Evolutionary conservation across 345 rosid species (phyloP).

Genomic region (Pugionium cornutum): DNA sequence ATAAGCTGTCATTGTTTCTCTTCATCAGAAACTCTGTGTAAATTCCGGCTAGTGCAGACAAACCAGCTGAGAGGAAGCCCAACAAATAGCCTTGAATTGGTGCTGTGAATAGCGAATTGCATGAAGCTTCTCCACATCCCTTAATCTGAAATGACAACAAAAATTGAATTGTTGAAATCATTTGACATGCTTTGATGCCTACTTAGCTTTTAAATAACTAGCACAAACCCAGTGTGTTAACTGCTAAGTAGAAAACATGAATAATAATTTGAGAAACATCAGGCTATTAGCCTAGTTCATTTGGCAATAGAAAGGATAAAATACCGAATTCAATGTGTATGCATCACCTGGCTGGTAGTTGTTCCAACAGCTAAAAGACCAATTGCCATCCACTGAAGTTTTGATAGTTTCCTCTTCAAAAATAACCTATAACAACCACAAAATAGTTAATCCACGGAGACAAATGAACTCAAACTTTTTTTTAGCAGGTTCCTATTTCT

Average conservation of each 20-base stretch:
- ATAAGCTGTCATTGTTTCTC: slow-evolving; percentile 88
- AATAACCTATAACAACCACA: slow-evolving; percentile 49
- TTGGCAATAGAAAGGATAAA: background rate
- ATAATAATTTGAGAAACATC: background rate
- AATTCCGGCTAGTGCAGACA: slow-evolving; percentile 92
- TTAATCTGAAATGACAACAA: slow-evolving; percentile 54
- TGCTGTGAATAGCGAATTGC: slow-evolving; percentile 84
- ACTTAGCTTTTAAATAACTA: slow-evolving; percentile 7
- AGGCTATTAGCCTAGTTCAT: background rate
- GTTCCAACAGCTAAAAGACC: slow-evolving; percentile 84
- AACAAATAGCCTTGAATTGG: slow-evolving; percentile 88
- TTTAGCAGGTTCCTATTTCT: background rate
- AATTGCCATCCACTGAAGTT: slow-evolving; percentile 86
- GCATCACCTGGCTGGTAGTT: slow-evolving; percentile 82
- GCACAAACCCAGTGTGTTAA: background rate
- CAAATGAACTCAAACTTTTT: background rate
- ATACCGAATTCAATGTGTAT: background rate
- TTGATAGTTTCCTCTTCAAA: slow-evolving; percentile 66
- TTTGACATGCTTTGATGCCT: background rate
- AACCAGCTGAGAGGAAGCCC: slow-evolving; percentile 82
- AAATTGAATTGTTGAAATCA: background rate
- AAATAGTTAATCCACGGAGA: background rate
- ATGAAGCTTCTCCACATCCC: slow-evolving; percentile 85
- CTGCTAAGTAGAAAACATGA: background rate
- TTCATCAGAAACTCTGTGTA: slow-evolving; percentile 97